Percentiles rank a stretch among this genome's conserved stretches.
phyloP scores from a whole-genome alignment of 495 filamentous ascomycete species.

The Halenospora varia region DNA sequence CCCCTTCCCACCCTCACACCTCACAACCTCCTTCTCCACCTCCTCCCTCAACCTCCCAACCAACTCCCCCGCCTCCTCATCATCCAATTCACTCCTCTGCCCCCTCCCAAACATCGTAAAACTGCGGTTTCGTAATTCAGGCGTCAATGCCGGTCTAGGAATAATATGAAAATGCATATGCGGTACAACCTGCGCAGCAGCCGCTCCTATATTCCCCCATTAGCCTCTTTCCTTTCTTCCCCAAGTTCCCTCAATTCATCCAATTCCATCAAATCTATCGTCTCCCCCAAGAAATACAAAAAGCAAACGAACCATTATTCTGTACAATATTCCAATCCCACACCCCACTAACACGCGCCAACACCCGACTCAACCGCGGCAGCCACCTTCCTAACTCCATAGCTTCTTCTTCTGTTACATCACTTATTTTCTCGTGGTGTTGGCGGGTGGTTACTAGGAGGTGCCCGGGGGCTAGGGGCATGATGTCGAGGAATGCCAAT shows the following conservation, averaged over 20 bases:
- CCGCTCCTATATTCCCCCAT: conserved; percentile 56
- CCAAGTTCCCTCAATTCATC: not conserved
- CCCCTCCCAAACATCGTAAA: conserved; percentile 87
- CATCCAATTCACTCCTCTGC: conserved; percentile 76
- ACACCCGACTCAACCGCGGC: conserved; percentile 67
- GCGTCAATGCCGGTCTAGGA: conserved; percentile 52
- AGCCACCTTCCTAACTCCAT: conserved; percentile 67
- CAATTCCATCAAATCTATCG: not conserved
- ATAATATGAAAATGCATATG: conserved; percentile 95
- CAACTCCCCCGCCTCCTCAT: conserved; percentile 69
- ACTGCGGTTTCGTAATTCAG: conserved; percentile 42
- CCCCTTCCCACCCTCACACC: conserved; percentile 2
- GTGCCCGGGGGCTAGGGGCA: conserved; percentile 78
- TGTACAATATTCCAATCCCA: conserved; percentile 89
- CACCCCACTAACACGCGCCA: conserved; percentile 58
- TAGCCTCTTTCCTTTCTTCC: not conserved
- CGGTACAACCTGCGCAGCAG: conserved; percentile 85
- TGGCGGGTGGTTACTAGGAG: conserved; percentile 67
- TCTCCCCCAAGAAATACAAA: not conserved
- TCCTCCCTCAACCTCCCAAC: conserved; percentile 57
- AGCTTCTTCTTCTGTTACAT: conserved; percentile 51
- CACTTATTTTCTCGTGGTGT: conserved; percentile 69
- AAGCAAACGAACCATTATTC: conserved; percentile 69
- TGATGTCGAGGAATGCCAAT: conserved; percentile 85
- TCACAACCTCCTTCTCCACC: conserved; percentile 37